Percentiles rank a stretch among this genome's conserved stretches.
These are phyloP conservation scores for Wallacemonas sp. DNA, from an alignment of 208 protist genomes.

Conservation along the genomic window DNA sequence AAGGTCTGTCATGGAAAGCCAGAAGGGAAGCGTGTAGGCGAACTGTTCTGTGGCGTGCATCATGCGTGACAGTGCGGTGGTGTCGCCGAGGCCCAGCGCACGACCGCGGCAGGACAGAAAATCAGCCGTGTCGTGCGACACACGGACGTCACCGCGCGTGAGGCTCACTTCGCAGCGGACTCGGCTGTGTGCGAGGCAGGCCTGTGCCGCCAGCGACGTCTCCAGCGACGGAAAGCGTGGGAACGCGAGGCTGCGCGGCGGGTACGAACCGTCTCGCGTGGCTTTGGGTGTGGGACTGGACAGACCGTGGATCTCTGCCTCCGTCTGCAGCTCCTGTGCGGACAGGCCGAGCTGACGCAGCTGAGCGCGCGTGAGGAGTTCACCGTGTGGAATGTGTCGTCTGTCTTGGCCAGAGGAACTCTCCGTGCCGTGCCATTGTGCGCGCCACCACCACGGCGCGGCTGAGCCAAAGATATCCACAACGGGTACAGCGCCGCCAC, in stretches of 20 bases:
- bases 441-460: slow-evolving; percentile 10
- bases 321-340: neutral
- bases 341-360: slow-evolving; percentile 6
- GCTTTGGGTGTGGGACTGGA: neutral
- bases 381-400: neutral
- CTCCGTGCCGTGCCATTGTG: neutral
- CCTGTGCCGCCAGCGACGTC: neutral
- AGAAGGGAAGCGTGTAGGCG: slow-evolving; percentile 52
- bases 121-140: slow-evolving; percentile 28
- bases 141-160: slow-evolving; percentile 28
- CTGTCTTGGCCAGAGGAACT: neutral
- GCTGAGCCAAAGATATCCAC: neutral
- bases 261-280: neutral
- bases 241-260: neutral
- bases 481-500: neutral
- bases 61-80: slow-evolving; percentile 14
- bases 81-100: slow-evolving; percentile 24
- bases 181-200: slow-evolving; percentile 26
- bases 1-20: slow-evolving; percentile 41
- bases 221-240: neutral
- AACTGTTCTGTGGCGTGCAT: neutral
- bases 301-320: neutral
- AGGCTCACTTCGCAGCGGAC: slow-evolving; percentile 13
- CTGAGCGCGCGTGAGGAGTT: neutral
- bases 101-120: slow-evolving; percentile 44